A percentile compares a stretch with the other conserved stretches of the same genome.
Conservation (phyloP, 768 basidiomycete species). For the Rhodotorula babjevae region DNA sequence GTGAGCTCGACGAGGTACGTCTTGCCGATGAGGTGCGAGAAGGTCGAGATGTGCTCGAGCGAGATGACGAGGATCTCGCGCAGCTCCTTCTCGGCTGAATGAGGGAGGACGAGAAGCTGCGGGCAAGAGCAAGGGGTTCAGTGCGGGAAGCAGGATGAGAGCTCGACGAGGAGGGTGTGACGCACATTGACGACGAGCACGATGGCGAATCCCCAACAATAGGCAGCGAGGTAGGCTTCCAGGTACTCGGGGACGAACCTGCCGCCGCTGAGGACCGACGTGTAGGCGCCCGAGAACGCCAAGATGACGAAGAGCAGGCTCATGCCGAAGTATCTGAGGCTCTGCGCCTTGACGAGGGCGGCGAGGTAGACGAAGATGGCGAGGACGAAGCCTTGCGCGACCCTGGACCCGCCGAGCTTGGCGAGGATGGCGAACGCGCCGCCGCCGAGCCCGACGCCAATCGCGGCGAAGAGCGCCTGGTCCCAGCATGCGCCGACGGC, state of each 20-base stretch:
- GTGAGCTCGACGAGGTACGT: conserved; percentile 16
- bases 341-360: conserved; percentile 20
- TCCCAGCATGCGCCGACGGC: conserved; percentile 16
- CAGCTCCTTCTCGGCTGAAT: conserved; percentile 41
- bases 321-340: conserved; percentile 19
- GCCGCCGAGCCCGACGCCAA: conserved; percentile 40
- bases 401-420: conserved; percentile 3
- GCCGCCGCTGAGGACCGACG: neutral
- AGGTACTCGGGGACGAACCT: conserved; percentile 42
- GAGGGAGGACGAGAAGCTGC: conserved; percentile 38
- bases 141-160: no score
- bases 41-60: conserved; percentile 32
- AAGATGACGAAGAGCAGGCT: conserved; percentile 32
- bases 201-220: conserved; percentile 44
- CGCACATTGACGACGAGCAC: conserved; percentile 42
- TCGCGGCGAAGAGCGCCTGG: conserved; percentile 34
- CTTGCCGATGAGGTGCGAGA: conserved; percentile 34
- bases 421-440: conserved; percentile 41
- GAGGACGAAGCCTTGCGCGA: conserved; percentile 45
- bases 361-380: conserved; percentile 41
- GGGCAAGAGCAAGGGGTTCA: no score
- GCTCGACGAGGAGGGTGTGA: no score
- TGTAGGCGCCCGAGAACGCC: conserved; percentile 33
- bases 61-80: conserved; percentile 39
- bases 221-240: conserved; percentile 43